Conservation (phyloP, 73 alveolate genomes). For the Breviolum minutum region DNA sequence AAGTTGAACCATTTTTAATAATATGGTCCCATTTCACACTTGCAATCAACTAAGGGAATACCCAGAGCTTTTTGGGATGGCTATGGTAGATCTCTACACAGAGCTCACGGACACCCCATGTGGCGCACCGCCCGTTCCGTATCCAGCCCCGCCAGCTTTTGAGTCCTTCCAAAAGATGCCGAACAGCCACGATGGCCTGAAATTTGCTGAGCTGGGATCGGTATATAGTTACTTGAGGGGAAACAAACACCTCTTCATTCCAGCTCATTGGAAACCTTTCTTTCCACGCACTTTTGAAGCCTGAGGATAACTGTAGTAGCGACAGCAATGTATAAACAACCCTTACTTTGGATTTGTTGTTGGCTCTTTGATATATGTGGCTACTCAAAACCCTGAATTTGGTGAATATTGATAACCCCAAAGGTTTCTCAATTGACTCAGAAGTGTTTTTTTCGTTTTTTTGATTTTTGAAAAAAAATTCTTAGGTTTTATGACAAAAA, state of each 20-base stretch:
- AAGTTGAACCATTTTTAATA: no score
- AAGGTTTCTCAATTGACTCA: background rate
- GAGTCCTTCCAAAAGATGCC: background rate
- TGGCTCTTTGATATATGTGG: background rate
- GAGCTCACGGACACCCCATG: background rate
- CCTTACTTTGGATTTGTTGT: background rate
- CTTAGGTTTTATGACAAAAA: background rate
- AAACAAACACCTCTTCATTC: background rate
- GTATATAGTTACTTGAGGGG: conserved; percentile 2
- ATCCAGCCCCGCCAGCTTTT: background rate
- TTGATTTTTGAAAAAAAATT: background rate
- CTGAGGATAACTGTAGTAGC: background rate
- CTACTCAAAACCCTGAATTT: background rate
- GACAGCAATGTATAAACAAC: background rate
- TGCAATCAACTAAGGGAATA: conserved; percentile 17
- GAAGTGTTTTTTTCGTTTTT: background rate
- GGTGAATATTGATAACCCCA: background rate
- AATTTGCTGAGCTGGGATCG: background rate
- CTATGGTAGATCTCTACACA: background rate
- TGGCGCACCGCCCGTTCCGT: conserved; percentile 2
- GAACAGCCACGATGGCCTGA: background rate
- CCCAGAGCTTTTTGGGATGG: background rate
- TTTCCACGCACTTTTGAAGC: background rate
- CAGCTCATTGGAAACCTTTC: background rate
- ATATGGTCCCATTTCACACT: no score